Evolutionary conservation across 2,329 filamentous ascomycete species (phyloP).

Genomic region (Plectosphaerella sp.): DNA sequence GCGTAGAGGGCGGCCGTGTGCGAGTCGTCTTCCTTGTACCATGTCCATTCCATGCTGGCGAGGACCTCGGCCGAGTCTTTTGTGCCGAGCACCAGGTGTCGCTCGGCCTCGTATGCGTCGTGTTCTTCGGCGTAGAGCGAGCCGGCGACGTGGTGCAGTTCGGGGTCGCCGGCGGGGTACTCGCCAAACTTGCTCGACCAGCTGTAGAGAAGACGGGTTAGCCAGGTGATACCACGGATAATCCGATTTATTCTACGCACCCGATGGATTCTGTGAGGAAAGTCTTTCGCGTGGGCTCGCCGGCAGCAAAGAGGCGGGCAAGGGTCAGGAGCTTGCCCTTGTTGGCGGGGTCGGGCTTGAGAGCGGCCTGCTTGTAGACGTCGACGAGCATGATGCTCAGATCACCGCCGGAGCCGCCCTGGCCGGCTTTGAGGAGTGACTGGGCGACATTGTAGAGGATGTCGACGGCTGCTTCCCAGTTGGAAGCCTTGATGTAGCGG

Average conservation of each 20-base stretch:
- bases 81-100: conserved; percentile 83
- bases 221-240: not conserved
- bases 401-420: conserved; percentile 89
- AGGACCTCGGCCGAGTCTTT: conserved; percentile 81
- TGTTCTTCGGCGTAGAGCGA: conserved; percentile 88
- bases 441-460: conserved; percentile 81
- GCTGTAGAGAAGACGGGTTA: conserved; percentile 26
- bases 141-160: conserved; percentile 89
- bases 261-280: conserved; percentile 82
- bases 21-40: conserved; percentile 86
- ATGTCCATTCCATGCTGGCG: conserved; percentile 80
- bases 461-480: conserved; percentile 82
- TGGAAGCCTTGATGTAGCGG: conserved; percentile 83
- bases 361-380: conserved; percentile 82
- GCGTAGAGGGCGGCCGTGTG: conserved; percentile 85
- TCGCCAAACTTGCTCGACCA: conserved; percentile 88
- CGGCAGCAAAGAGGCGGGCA: conserved; percentile 72
- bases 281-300: conserved; percentile 89
- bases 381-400: conserved; percentile 83
- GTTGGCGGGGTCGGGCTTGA: conserved; percentile 68
- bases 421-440: conserved; percentile 83
- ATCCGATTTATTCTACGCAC: conserved; percentile 35
- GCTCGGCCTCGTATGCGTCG: conserved; percentile 89
- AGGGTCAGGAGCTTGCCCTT: conserved; percentile 75
- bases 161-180: conserved; percentile 86